Percentiles rank a stretch among this genome's conserved stretches.
Conservation (phyloP, 352 stramenopile species). For the Albugo laibachii region DNA sequence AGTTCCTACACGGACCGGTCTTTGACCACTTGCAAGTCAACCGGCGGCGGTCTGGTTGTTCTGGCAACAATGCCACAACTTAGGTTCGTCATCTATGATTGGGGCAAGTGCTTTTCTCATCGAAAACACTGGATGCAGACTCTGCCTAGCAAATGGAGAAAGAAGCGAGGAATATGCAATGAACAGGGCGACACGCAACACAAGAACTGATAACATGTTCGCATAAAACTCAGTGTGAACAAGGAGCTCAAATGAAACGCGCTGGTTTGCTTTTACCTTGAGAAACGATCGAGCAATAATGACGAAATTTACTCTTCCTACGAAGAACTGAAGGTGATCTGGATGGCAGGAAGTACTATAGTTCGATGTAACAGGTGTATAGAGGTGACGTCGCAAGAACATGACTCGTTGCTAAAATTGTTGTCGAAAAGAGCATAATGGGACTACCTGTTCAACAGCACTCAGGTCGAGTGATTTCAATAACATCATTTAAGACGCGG, state of each 20-base stretch:
- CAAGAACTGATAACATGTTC: slow-evolving; percentile 50
- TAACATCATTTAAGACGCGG: slow-evolving; percentile 28
- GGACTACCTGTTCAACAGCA: not conserved
- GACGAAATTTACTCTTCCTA: slow-evolving; percentile 77
- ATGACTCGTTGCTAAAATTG: slow-evolving; percentile 17
- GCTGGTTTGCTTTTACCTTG: slow-evolving; percentile 39
- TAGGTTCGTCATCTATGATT: slow-evolving; percentile 22
- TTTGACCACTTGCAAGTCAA: no score
- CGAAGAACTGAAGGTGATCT: slow-evolving; percentile 59
- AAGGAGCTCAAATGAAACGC: slow-evolving; percentile 78
- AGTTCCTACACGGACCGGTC: no score
- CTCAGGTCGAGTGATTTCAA: slow-evolving; percentile 1
- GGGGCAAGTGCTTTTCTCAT: not conserved
- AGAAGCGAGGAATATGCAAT: slow-evolving; percentile 12
- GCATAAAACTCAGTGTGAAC: slow-evolving; percentile 72
- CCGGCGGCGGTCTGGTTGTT: no score
- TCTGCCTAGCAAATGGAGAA: slow-evolving; percentile 18
- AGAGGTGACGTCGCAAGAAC: slow-evolving; percentile 43
- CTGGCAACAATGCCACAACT: slow-evolving; percentile 74
- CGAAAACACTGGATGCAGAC: slow-evolving; percentile 14
- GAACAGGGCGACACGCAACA: slow-evolving; percentile 76
- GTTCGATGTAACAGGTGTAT: slow-evolving; percentile 83
- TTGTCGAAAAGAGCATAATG: not conserved
- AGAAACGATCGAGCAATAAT: slow-evolving; percentile 33
- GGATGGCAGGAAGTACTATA: slow-evolving; percentile 46